Percentiles rank a stretch among this genome's conserved stretches.
phyloP scores from a whole-genome alignment of 805 yeast species.

The Candida dendrica region DNA sequence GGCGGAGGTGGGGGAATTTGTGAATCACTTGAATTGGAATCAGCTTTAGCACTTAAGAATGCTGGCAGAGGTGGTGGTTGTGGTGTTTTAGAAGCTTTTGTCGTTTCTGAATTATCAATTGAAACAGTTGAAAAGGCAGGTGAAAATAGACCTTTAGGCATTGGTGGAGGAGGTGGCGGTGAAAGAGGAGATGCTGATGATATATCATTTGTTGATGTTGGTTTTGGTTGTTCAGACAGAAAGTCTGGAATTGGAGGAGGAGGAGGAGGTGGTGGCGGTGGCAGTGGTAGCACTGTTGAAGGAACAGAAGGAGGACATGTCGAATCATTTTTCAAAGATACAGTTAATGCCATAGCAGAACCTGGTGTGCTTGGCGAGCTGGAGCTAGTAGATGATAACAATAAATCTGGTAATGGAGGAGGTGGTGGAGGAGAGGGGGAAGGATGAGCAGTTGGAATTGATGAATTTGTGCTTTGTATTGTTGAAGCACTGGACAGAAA shows the following conservation, averaged over 20 bases:
- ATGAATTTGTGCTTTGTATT: slow-evolving; percentile 4
- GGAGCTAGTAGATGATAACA: too few species aligned
- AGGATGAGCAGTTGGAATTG: too few species aligned
- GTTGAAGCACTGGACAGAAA: neutral
- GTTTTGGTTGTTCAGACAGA: neutral
- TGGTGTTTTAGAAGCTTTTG: slow-evolving; percentile 28
- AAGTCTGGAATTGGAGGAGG: slow-evolving; percentile 22
- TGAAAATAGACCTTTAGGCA: slow-evolving; percentile 9
- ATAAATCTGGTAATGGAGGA: too few species aligned
- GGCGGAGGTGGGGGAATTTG: slow-evolving; percentile 15
- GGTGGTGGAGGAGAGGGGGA: slow-evolving; percentile 12
- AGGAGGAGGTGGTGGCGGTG: slow-evolving; percentile 14
- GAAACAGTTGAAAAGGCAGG: slow-evolving; percentile 11
- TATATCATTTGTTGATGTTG: too few species aligned
- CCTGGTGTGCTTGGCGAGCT: too few species aligned
- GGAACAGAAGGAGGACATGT: too few species aligned
- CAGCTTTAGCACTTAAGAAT: neutral
- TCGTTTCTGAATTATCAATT: slow-evolving; percentile 2
- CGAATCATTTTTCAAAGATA: too few species aligned
- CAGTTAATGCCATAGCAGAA: too few species aligned
- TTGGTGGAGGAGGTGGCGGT: slow-evolving; percentile 11
- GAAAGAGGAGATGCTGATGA: too few species aligned
- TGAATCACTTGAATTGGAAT: slow-evolving; percentile 12
- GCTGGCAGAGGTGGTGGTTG: slow-evolving; percentile 27
- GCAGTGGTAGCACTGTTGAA: neutral